Percentiles rank a stretch among this genome's conserved stretches.
Evolutionary conservation across 2,329 filamentous ascomycete species (phyloP).

Genomic region (Arthrobotrys entomopaga): DNA sequence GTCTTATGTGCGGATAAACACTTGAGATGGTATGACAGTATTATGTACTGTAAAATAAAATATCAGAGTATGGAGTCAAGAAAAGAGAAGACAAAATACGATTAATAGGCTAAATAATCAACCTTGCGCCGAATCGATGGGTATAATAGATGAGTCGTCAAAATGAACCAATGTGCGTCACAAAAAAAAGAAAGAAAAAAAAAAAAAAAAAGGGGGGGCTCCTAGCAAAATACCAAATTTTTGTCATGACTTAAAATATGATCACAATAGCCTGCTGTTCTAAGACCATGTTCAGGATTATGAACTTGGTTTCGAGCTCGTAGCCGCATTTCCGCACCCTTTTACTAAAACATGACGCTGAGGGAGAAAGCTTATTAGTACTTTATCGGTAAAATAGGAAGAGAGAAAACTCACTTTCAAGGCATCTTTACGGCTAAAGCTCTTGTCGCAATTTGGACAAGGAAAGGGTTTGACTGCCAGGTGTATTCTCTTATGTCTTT

Average conservation of each 20-base stretch:
- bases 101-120: not conserved
- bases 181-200: not conserved
- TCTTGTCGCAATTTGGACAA: slow-evolving; percentile 91
- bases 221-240: too few relatives aligned
- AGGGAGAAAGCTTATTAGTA: slow-evolving; percentile 52
- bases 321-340: slow-evolving; percentile 67
- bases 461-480: slow-evolving; percentile 95
- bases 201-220: too few relatives aligned
- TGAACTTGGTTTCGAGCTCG: slow-evolving; percentile 57
- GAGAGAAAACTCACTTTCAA: slow-evolving; percentile 77
- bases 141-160: slow-evolving; percentile 10
- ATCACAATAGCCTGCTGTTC: not conserved
- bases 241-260: not conserved
- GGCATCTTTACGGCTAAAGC: slow-evolving; percentile 95
- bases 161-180: not conserved
- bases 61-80: too few relatives aligned
- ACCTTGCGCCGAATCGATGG: slow-evolving; percentile 5
- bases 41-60: too few relatives aligned
- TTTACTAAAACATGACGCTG: slow-evolving; percentile 74
- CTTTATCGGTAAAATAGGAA: not conserved
- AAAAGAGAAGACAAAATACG: too few relatives aligned
- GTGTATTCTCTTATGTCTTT: slow-evolving; percentile 95
- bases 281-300: slow-evolving; percentile 6
- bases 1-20: too few relatives aligned
- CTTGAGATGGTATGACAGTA: too few relatives aligned